Evolutionary conservation across 805 yeast genomes (phyloP), one percentile per base, ranked within the genome.

Genomic region (Wickerhamiella brachini): DNA sequence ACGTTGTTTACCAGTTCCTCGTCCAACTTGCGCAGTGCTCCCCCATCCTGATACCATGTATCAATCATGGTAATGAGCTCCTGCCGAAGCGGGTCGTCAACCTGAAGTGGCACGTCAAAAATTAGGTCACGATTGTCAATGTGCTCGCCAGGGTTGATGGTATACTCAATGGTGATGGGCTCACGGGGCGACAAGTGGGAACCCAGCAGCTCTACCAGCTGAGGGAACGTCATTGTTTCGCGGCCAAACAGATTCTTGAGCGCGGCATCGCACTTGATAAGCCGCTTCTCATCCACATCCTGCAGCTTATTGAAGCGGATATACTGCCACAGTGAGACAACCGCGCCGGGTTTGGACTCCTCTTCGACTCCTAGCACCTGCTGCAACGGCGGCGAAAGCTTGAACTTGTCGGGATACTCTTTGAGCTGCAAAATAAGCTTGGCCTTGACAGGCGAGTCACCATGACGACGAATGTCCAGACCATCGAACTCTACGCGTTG

Each of bases 271-370:
- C 80, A 71, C 56, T 73, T 71, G 49, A 80, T 72, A 26, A 74
- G 62, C 26, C 80, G 71, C 59, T 72, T 75, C 57, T 79, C 83
- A 49, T 78, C 81, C 13, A 68, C 65, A 37, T 76, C 77, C 62
- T 76, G 78, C 51, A 86, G 68, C 56, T 79, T 76, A 63, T 83
- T 83, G 64, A 77, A 76, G 57, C 83, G 77, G 54, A 71, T 65
- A 62, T 86, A 87, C 65, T 83, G 87, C 87, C 94, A 87, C 38
- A 86, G 65, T 10, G 80, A 75, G 58, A 78, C 88, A 45, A 85
- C 82, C 45, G 86, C 79, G 51, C 86, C 95, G 53, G 90, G 94
- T 63, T 88, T 88, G 5, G 94, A 82, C 31, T 85, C 81, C 63
- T 86, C 95, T 24, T 73, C 69, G 37, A 78, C 74, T 21, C 97